Evolutionary conservation across 768 basidiomycete species (phyloP), one percentile per base, ranked within the genome.

Genomic region (Tulasnella sp.): DNA sequence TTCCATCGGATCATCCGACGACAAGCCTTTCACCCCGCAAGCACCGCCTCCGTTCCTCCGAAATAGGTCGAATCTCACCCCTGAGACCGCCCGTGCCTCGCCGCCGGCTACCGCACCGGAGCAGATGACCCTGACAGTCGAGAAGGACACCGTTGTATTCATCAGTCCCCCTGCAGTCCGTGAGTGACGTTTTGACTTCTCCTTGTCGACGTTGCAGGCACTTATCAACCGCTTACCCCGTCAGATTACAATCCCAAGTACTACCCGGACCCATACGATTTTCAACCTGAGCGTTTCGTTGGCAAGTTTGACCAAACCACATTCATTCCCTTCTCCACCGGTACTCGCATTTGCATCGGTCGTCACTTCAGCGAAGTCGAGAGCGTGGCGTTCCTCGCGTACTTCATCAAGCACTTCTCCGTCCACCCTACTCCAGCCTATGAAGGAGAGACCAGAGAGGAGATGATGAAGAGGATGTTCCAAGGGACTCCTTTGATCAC

Each of bases 191-290:
- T 12, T 31, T 14, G 12, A 19, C 37, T 40, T 67, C 34, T 31
- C 36, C 40, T 45, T 19, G 34, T 73, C 34, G 3, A 9, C n/a
- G 17, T 29, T 11, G 42, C 49, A 14, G 19, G 34, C 34, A 29
- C 40, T 25, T 31, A 49, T 29, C 14, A n/a, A 17, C 52, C 9
- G 12, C 4, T 17, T 15, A n/a, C 15, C 52, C 17, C 49, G 3
- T 40, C 39, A 76, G 73, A 76, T 70, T 77, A 72, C 40, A 77
- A 67, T 71, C 67, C 75, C 7, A 77, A 76, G 69, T 77, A 77
- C 52, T 77, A 36, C 42, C 70, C 69, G 14, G 76, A 77, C 22
- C 76, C 76, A 7, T 77, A 77, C 37, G 76, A 77, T 25, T 77
- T 77, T 31, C 14, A 49, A 31, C 76, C 76, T 7, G 76, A 77